These are phyloP conservation scores for Ogataea populi-albae DNA, from an alignment of 805 yeast species.

Conservation along the genomic window DNA sequence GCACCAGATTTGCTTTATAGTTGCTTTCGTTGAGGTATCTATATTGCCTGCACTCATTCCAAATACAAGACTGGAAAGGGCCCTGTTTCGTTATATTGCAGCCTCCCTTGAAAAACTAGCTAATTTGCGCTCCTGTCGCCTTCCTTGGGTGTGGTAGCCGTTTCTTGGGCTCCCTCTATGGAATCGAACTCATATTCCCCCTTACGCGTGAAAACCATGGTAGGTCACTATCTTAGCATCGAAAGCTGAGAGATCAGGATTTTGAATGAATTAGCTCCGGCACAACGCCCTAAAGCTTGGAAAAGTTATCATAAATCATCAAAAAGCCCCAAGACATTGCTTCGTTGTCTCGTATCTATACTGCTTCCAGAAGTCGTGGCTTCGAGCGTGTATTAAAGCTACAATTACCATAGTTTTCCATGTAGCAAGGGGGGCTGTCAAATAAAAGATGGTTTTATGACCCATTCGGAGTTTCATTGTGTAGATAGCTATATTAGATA, in stretches of 20 bases:
- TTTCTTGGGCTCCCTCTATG: too few relatives aligned
- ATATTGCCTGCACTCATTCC: too few relatives aligned
- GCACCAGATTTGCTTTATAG: too few relatives aligned
- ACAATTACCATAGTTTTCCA: conserved; percentile 8
- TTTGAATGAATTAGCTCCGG: conserved; percentile 9
- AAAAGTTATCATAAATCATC: conserved; percentile 8
- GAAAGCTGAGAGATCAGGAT: conserved; percentile 6
- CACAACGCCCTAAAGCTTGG: conserved; percentile 9
- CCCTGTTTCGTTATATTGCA: too few relatives aligned
- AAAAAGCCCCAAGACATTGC: conserved; percentile 8
- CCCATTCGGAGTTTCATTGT: conserved; percentile 10
- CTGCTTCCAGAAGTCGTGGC: conserved; percentile 9
- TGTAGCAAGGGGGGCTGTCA: conserved; percentile 8
- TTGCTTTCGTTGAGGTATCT: too few relatives aligned
- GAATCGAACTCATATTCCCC: too few relatives aligned
- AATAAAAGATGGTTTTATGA: conserved; percentile 8
- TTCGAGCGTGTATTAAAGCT: conserved; percentile 7
- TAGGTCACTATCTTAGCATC: too few relatives aligned
- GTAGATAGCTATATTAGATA: conserved; percentile 9
- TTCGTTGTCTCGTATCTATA: conserved; percentile 6
- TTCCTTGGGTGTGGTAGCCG: too few relatives aligned
- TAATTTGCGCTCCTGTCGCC: too few relatives aligned
- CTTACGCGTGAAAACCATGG: too few relatives aligned
- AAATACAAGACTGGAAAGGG: too few relatives aligned
- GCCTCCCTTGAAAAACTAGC: too few relatives aligned